A percentile compares a stretch with the other conserved stretches of the same genome.
Evolutionary conservation across 2,329 filamentous ascomycete genomes (phyloP).

Genomic region (Lanzia echinophila): DNA sequence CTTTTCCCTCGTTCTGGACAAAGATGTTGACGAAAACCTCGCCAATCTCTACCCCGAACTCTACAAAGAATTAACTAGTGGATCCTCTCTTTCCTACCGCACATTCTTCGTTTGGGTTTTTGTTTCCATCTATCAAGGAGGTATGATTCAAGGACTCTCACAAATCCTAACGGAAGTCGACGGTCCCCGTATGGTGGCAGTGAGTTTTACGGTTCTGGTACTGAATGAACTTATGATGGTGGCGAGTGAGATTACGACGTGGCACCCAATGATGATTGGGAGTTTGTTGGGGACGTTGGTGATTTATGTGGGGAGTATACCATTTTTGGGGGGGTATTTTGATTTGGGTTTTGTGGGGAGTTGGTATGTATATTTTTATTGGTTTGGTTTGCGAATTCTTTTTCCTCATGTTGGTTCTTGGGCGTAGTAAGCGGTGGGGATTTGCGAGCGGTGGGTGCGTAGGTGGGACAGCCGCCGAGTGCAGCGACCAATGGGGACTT

Average conservation of each 20-base stretch:
- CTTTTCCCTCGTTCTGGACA: conserved; percentile 87
- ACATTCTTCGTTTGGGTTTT: conserved; percentile 97
- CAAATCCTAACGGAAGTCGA: conserved; percentile 80
- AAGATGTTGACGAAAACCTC: conserved; percentile 88
- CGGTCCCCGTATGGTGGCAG: conserved; percentile 70
- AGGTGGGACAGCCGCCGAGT: too few relatives aligned
- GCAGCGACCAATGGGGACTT: too few relatives aligned
- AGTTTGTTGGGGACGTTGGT: conserved; percentile 75
- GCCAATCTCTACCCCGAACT: conserved; percentile 94
- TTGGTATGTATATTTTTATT: conserved; percentile 40
- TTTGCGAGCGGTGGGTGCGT: too few relatives aligned
- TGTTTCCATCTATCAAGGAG: conserved; percentile 90
- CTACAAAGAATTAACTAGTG: conserved; percentile 93
- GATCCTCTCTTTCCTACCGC: conserved; percentile 78
- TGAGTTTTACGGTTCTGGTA: conserved; percentile 86
- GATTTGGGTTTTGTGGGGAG: conserved; percentile 74
- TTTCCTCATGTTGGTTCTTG: not conserved
- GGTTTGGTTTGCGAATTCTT: conserved; percentile 11
- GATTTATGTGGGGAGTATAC: conserved; percentile 74
- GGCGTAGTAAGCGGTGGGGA: too few relatives aligned
- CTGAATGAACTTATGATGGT: conserved; percentile 97
- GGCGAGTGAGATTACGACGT: conserved; percentile 90
- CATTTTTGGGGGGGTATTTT: conserved; percentile 85
- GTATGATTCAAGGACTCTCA: conserved; percentile 89
- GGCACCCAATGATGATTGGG: conserved; percentile 89